Evolutionary conservation across 176 grass and related monocot species (phyloP).

Genomic region (Aegilops tauschii): DNA sequence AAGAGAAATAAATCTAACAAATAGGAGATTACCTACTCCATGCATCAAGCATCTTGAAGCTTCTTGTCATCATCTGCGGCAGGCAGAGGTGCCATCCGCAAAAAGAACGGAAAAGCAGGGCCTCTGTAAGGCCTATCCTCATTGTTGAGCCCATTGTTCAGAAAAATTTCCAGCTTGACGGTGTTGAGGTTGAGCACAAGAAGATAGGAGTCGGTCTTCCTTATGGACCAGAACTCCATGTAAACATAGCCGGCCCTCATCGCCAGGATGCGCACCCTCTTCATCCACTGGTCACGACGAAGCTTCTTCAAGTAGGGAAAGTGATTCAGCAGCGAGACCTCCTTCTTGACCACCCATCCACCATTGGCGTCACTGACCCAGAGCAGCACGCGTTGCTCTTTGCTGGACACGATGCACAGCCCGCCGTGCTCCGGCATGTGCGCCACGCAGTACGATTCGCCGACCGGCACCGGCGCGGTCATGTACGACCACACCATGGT

Average conservation of each 20-base stretch:
- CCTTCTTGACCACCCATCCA: slow-evolving; percentile 16
- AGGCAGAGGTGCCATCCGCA: background rate
- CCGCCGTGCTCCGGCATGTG: slow-evolving; percentile 24
- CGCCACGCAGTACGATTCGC: slow-evolving; percentile 7
- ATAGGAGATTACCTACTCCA: slow-evolving; percentile 5
- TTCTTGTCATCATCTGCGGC: background rate
- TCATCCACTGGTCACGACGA: slow-evolving; percentile 22
- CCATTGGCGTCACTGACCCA: background rate
- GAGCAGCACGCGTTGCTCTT: slow-evolving; percentile 23
- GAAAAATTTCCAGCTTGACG: background rate
- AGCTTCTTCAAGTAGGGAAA: slow-evolving; percentile 3
- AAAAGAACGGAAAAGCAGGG: slow-evolving; percentile 27
- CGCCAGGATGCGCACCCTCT: slow-evolving; percentile 18
- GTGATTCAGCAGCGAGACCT: background rate
- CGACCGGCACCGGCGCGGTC: background rate
- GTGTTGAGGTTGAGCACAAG: slow-evolving; percentile 28
- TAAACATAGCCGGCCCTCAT: slow-evolving; percentile 15
- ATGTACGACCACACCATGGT: slow-evolving; percentile 24
- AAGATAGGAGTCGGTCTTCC: slow-evolving; percentile 24
- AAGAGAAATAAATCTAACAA: background rate
- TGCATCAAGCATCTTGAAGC: slow-evolving; percentile 11
- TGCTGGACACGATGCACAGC: slow-evolving; percentile 30
- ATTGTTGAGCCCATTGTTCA: background rate
- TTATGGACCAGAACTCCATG: slow-evolving; percentile 35
- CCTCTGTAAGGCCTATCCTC: slow-evolving; percentile 1